Evolutionary conservation across 371 early-diverging fungal genomes (phyloP).

Genomic region (Haplosporangium sp.): DNA sequence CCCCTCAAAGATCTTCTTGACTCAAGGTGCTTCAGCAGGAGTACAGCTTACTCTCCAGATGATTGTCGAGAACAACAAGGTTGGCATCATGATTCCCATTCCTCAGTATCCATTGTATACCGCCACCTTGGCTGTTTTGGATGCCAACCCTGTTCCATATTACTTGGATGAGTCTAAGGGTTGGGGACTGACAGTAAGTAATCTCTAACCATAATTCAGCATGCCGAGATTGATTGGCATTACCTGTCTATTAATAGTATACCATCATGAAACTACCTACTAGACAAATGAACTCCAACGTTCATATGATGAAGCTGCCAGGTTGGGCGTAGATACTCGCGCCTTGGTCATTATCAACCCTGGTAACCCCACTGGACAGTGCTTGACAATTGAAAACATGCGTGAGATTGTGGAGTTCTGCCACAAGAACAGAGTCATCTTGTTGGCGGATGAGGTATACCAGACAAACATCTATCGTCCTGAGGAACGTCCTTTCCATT

Average conservation of each 20-base stretch:
- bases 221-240: too few relatives aligned
- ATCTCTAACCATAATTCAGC: neutral
- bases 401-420: slow-evolving; percentile 90
- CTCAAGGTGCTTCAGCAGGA: slow-evolving; percentile 90
- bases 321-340: slow-evolving; percentile 86
- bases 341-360: slow-evolving; percentile 98
- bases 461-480: slow-evolving; percentile 94
- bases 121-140: slow-evolving; percentile 86
- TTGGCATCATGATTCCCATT: slow-evolving; percentile 98
- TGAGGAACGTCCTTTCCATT: slow-evolving; percentile 86
- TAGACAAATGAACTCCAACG: slow-evolving; percentile 68
- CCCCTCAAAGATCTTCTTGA: slow-evolving; percentile 90
- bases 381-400: slow-evolving; percentile 85
- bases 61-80: slow-evolving; percentile 78
- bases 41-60: slow-evolving; percentile 90
- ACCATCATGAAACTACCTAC: too few relatives aligned
- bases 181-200: slow-evolving; percentile 81
- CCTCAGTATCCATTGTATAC: slow-evolving; percentile 99
- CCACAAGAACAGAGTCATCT: slow-evolving; percentile 79
- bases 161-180: slow-evolving; percentile 87
- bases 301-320: slow-evolving; percentile 75
- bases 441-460: slow-evolving; percentile 98
- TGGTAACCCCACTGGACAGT: slow-evolving; percentile 98
- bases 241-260: neutral
- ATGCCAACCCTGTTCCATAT: slow-evolving; percentile 91